Percentiles rank a stretch among this genome's conserved stretches.
Evolutionary conservation across 352 stramenopile genomes (phyloP).

Genomic region (Pythium vanterpoolii): DNA sequence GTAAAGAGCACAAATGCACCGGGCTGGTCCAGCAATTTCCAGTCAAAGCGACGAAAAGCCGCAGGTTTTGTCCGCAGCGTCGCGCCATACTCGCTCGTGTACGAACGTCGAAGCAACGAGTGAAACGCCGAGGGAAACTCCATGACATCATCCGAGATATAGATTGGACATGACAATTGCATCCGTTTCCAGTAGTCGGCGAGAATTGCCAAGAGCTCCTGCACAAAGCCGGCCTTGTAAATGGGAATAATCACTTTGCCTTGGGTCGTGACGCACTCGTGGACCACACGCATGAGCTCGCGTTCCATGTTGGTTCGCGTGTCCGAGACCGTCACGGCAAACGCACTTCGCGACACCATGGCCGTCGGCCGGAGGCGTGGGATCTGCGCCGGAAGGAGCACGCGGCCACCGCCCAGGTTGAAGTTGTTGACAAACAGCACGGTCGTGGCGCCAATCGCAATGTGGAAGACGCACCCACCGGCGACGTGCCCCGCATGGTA

Average conservation of each 20-base stretch:
- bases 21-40: conserved; percentile 58
- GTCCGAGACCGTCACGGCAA: conserved; percentile 82
- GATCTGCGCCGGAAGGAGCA: conserved; percentile 68
- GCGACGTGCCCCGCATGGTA: conserved; percentile 78
- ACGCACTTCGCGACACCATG: conserved; percentile 66
- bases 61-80: neutral
- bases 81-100: conserved; percentile 36
- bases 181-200: conserved; percentile 72
- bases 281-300: conserved; percentile 72
- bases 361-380: conserved; percentile 55
- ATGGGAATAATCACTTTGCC: conserved; percentile 86
- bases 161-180: conserved; percentile 55
- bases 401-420: conserved; percentile 65
- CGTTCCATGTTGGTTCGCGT: conserved; percentile 77
- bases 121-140: conserved; percentile 54
- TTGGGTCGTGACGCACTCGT: conserved; percentile 67
- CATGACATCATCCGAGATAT: conserved; percentile 57
- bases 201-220: conserved; percentile 73
- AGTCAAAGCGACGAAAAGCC: conserved; percentile 46
- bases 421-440: conserved; percentile 80
- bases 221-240: conserved; percentile 74
- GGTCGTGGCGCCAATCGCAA: conserved; percentile 69
- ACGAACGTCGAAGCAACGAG: conserved; percentile 60
- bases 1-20: conserved; percentile 80
- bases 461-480: conserved; percentile 71